Base-by-base conservation (phyloP, 495 filamentous ascomycete species). In the Evernia prunastri region DNA sequence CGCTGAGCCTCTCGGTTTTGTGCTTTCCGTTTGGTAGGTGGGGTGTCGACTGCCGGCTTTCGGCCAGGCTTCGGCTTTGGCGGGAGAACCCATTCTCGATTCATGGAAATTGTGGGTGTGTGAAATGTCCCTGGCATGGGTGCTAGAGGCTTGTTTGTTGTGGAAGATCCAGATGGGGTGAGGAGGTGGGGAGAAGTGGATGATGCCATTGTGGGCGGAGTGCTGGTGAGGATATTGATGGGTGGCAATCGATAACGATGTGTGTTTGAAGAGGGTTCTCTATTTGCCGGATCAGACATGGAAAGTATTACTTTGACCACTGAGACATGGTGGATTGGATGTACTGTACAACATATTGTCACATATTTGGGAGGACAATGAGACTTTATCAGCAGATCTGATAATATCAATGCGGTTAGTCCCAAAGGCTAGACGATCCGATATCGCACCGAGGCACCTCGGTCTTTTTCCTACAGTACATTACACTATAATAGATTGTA, bases 1-100 rank as follows among this genome's bases (percentile, higher is more conserved):
- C 92, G 80, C 76, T 97, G 92, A 18, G 92, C 92, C n/a, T 89
- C 89, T 47, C 92, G 82, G 73, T 97, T 97, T 72, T 97, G 92
- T 0, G 89, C 90, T 75, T 96, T 95, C 63, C 92, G 86, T 72
- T 96, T 94, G 43, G 91, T 96, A 3, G 90, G 90, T 17, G 91
- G 91, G 6, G 89, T 91, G 70, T 97, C 91, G 18, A 88, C 92
- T 27, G 92, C 90, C 13, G 92, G 92, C 74, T 96, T 96, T 59
- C 92, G 84, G 42, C 92, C 92, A n/a, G 92, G 92, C 79, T 94
- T 94, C 33, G 91, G 91, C 56, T 90, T 84, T 58, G 91, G 91
- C 36, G 91, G 91, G 57, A 96, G 84, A 12, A 92, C 82, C 91
- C 91, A 96, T 85, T 92, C 88, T 74, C 85, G 92, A 65, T 81